Conservation (phyloP, 208 protist genomes). For the Trypanosoma theileri region DNA sequence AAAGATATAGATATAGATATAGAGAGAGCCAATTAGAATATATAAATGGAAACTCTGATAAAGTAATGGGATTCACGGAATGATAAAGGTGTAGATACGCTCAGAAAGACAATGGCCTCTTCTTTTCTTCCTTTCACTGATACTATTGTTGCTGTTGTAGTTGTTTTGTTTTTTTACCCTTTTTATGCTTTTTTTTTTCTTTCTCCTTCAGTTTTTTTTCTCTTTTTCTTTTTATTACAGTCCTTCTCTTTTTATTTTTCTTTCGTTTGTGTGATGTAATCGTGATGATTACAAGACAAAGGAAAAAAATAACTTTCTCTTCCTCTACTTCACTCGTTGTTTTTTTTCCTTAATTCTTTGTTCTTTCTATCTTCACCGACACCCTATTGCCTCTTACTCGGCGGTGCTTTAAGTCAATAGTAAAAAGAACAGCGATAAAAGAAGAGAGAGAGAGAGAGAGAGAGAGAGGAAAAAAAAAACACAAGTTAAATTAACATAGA, state of each 20-base stretch:
- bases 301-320: not conserved
- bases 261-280: not conserved
- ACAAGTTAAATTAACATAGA: not conserved
- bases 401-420: not conserved
- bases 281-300: no score
- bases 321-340: not conserved
- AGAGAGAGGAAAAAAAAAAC: not conserved
- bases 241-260: constrained; percentile 1
- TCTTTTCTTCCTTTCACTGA: not conserved
- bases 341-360: constrained; percentile 2
- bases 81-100: no score
- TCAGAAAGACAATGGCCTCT: no score
- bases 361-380: not conserved
- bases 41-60: no score
- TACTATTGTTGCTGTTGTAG: not conserved
- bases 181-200: not conserved
- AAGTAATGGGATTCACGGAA: no score
- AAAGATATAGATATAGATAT: no score
- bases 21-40: no score
- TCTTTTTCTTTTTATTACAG: not conserved
- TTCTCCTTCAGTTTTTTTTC: not conserved
- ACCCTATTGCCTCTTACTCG: no score
- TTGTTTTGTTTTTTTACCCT: not conserved
- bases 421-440: not conserved
- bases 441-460: no score